Conservation (phyloP, 169 alveolate species). For the Eimeria mitis region DNA sequence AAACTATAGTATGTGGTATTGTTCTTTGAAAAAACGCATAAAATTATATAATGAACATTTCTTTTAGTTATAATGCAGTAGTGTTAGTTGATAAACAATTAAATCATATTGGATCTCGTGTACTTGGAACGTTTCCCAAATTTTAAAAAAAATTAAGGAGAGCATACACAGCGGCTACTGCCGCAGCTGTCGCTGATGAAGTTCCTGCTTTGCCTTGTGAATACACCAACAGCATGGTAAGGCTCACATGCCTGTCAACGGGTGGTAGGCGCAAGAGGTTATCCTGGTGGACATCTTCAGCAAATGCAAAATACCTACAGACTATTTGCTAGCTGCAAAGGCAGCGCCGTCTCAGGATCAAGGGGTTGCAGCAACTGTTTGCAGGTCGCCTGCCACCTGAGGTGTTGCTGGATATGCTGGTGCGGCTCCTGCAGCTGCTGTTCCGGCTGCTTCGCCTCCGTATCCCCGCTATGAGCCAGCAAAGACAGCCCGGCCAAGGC, state of each 20-base stretch:
- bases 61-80: conserved; percentile 38
- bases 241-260: neutral
- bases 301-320: conserved; percentile 3
- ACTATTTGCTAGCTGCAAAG: conserved; percentile 13
- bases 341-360: conserved; percentile 66
- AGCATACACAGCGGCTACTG: neutral
- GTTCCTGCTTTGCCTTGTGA: neutral
- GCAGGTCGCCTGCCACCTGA: conserved; percentile 41
- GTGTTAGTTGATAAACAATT: conserved; percentile 55
- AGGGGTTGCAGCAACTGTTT: conserved; percentile 25
- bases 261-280: neutral
- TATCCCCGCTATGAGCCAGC: conserved; percentile 36
- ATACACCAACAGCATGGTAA: neutral
- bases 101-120: conserved; percentile 22
- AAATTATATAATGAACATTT: conserved; percentile 10
- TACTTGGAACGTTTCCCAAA: conserved; percentile 39
- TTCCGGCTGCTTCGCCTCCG: neutral
- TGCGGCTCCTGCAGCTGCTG: conserved; percentile 17
- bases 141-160: conserved; percentile 57
- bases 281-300: neutral
- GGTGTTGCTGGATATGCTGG: conserved; percentile 8
- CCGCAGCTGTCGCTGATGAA: neutral
- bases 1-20: conserved; percentile 74
- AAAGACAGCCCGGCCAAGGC: conserved; percentile 85
- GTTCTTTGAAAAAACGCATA: conserved; percentile 77